Evolutionary conservation across 768 basidiomycete species (phyloP), one percentile per base, ranked within the genome.

Genomic region (Panellus pusillus): DNA sequence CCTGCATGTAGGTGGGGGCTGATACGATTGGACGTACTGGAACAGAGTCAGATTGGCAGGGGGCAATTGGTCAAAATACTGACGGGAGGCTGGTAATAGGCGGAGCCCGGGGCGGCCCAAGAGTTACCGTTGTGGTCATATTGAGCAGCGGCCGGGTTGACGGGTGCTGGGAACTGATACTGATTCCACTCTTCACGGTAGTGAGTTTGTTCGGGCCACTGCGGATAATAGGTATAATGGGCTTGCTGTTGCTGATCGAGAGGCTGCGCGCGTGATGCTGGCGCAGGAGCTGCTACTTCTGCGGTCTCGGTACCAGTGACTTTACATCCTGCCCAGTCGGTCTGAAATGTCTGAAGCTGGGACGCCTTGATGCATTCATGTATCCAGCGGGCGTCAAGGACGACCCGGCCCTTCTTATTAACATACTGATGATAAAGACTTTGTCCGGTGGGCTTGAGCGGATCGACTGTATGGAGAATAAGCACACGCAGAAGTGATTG

Each of bases 321-420:
- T 72, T 88, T 92, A 61, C 88, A 93, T 20, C 82, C 87, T 11
- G 86, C 89, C 82, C 87, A 93, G 61, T 89, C 84, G 52, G 74
- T 82, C 45, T 82, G 79, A 63, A 86, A 92, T 0, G 87, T 89
- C 66, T 89, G 87, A 31, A 93, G 74, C 41, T 79, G 77, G 46
- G 81, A 79, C 6, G 78, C 71, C 61, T 84, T 82, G 61, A 93
- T 75, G 62, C 91, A 93, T 64, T 90, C 87, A 44, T 80, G 78
- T 18, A 91, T 78, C 91, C 91, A 93, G 42, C 80, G 79, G 5
- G 81, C 78, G 62, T 82, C 78, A 7, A 93, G 80, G 2, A 93
- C 81, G 41, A 91, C 73, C 67, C 92, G 92, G 37, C 81, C 83
- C 70, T 89, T 91, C 70, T 91, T 92, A 41, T 80, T 79, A 1